These are phyloP conservation scores for Magnusiomyces fungicola DNA, from an alignment of 1,139 yeast genomes.

Conservation along the genomic window DNA sequence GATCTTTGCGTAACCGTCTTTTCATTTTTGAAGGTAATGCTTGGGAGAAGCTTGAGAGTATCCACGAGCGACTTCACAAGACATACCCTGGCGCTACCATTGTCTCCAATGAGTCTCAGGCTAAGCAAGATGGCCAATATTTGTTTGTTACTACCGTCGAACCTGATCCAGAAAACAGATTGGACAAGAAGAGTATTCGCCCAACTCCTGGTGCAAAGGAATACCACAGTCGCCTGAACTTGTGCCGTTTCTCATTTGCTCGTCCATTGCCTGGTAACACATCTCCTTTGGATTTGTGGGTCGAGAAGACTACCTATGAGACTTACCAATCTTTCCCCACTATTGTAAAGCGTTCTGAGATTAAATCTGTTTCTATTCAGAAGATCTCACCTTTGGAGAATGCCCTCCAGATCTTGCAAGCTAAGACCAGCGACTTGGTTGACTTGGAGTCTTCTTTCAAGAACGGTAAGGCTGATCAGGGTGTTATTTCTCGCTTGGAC, in stretches of 20 bases:
- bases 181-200: conserved; percentile 12
- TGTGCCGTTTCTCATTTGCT: conserved; percentile 61
- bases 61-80: conserved; percentile 67
- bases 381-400: conserved; percentile 80
- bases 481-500: conserved; percentile 46
- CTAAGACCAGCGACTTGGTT: conserved; percentile 65
- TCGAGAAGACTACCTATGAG: conserved; percentile 76
- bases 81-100: conserved; percentile 80
- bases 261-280: conserved; percentile 71
- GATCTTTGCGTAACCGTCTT: conserved; percentile 62
- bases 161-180: conserved; percentile 35
- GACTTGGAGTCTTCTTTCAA: conserved; percentile 60
- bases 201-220: conserved; percentile 28
- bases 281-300: conserved; percentile 74
- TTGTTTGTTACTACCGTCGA: conserved; percentile 67
- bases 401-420: conserved; percentile 60
- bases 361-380: conserved; percentile 44
- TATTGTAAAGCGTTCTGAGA: conserved; percentile 76
- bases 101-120: conserved; percentile 59
- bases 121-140: conserved; percentile 63
- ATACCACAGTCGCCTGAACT: conserved; percentile 43
- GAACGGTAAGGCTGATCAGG: conserved; percentile 44
- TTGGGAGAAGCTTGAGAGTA: conserved; percentile 79
- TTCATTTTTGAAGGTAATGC: conserved; percentile 84
- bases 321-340: conserved; percentile 79